Evolutionary conservation across 2,329 filamentous ascomycete species (phyloP).

Genomic region (Cytospora schulzeri): DNA sequence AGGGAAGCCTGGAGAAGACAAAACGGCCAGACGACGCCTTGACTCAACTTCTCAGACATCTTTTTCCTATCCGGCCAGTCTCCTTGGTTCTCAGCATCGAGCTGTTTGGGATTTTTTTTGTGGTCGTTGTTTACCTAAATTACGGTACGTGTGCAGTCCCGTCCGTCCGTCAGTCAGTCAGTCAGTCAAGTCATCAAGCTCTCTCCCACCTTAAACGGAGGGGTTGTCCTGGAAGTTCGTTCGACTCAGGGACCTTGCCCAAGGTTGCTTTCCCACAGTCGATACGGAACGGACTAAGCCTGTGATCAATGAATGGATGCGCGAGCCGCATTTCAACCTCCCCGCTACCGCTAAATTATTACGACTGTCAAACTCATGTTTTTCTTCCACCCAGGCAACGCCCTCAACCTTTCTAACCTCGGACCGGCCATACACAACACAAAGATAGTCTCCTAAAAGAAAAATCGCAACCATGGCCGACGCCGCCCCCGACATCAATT

Average conservation of each 20-base stretch:
- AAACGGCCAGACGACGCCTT: not conserved
- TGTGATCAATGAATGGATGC: slow-evolving; percentile 16
- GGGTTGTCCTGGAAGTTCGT: slow-evolving; percentile 21
- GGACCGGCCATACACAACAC: slow-evolving; percentile 35
- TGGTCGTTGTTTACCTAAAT: slow-evolving; percentile 4
- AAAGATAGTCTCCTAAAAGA: slow-evolving; percentile 16
- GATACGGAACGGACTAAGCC: slow-evolving; percentile 9
- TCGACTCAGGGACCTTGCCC: slow-evolving; percentile 24
- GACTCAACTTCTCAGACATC: not conserved
- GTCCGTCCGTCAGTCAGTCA: too few species aligned
- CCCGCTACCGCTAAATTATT: slow-evolving; percentile 26
- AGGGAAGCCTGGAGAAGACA: not conserved
- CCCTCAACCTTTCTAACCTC: slow-evolving; percentile 15
- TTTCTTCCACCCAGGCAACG: slow-evolving; percentile 26
- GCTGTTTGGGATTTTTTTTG: slow-evolving; percentile 3
- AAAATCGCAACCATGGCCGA: slow-evolving; percentile 58
- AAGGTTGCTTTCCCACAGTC: slow-evolving; percentile 9
- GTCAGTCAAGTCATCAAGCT: slow-evolving; percentile 5
- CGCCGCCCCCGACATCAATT: slow-evolving; percentile 86
- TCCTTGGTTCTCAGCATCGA: slow-evolving; percentile 4
- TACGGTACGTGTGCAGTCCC: slow-evolving; percentile 12
- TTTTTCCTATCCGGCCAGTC: not conserved
- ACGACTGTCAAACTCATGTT: slow-evolving; percentile 28
- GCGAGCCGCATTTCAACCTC: slow-evolving; percentile 25
- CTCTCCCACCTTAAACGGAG: slow-evolving; percentile 6